These are phyloP conservation scores for Barnettozyma sp. DNA, from an alignment of 805 yeast genomes.

Conservation along the genomic window DNA sequence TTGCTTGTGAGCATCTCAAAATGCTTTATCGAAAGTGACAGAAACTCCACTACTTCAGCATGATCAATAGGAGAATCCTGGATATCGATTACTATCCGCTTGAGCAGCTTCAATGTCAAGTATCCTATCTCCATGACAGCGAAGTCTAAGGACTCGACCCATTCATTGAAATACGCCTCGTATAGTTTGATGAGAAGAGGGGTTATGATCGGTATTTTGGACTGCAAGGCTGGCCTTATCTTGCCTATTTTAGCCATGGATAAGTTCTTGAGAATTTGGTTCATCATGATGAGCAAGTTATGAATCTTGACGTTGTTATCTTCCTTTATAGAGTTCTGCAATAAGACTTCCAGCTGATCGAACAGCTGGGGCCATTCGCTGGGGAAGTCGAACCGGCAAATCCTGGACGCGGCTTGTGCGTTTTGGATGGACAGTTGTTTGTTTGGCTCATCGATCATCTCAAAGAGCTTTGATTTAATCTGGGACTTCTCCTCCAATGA, in stretches of 20 bases:
- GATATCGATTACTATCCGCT: conserved; percentile 73
- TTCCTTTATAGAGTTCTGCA: conserved; percentile 38
- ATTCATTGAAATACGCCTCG: conserved; percentile 48
- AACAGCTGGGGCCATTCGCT: conserved; percentile 78
- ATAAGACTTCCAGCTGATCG: conserved; percentile 45
- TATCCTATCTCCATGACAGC: conserved; percentile 70
- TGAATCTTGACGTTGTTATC: conserved; percentile 47
- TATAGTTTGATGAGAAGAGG: conserved; percentile 57
- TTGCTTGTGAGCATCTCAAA: conserved; percentile 47
- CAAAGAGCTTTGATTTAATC: conserved; percentile 54
- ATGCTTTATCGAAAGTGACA: conserved; percentile 50
- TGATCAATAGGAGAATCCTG: conserved; percentile 62
- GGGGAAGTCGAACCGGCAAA: conserved; percentile 83
- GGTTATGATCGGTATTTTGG: conserved; percentile 56
- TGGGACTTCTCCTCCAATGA: conserved; percentile 60
- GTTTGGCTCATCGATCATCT: conserved; percentile 59
- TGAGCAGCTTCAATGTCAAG: conserved; percentile 62
- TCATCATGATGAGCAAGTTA: conserved; percentile 59
- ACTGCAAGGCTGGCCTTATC: conserved; percentile 69
- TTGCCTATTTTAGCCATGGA: conserved; percentile 78
- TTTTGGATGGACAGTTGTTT: conserved; percentile 73
- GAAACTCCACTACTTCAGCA: conserved; percentile 51
- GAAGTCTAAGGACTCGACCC: conserved; percentile 46
- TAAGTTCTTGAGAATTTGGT: conserved; percentile 71
- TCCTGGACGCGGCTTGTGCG: conserved; percentile 73